Conservation (phyloP, 306 rosid genomes). For the Cyamopsis tetragonoloba region DNA sequence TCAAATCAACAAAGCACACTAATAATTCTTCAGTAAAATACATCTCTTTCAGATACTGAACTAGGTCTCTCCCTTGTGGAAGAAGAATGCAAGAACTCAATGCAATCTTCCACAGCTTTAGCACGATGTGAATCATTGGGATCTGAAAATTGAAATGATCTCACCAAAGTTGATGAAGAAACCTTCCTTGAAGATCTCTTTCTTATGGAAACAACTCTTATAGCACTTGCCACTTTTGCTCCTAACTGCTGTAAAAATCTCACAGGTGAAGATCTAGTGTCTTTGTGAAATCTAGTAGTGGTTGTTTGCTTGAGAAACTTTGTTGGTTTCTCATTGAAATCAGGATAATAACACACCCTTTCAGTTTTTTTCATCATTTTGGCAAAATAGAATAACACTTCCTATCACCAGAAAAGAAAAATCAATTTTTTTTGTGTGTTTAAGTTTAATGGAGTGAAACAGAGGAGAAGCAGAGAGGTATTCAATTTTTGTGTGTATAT, state of each 20-base stretch:
- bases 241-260: conserved; percentile 44
- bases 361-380: conserved; percentile 50
- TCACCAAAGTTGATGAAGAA: conserved; percentile 51
- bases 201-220: conserved; percentile 38
- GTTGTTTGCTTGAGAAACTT: conserved; percentile 33
- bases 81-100: conserved; percentile 73
- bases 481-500: neutral
- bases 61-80: conserved; percentile 58
- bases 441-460: neutral
- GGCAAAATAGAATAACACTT: neutral
- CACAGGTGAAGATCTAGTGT: conserved; percentile 36
- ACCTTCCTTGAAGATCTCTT: conserved; percentile 56
- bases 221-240: conserved; percentile 49
- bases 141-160: conserved; percentile 61
- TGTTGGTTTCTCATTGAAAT: conserved; percentile 43
- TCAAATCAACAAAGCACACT: neutral
- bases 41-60: conserved; percentile 42
- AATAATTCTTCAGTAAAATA: conserved; percentile 11
- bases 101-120: conserved; percentile 75
- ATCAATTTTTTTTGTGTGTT: neutral
- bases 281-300: conserved; percentile 31
- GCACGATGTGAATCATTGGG: conserved; percentile 64
- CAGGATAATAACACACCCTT: conserved; percentile 66
- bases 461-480: neutral
- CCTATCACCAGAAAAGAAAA: neutral